A percentile compares a stretch with the other conserved stretches of the same genome.
phyloP scores from a whole-genome alignment of 2,329 filamentous ascomycete species.

The Sporothrix curviconia region DNA sequence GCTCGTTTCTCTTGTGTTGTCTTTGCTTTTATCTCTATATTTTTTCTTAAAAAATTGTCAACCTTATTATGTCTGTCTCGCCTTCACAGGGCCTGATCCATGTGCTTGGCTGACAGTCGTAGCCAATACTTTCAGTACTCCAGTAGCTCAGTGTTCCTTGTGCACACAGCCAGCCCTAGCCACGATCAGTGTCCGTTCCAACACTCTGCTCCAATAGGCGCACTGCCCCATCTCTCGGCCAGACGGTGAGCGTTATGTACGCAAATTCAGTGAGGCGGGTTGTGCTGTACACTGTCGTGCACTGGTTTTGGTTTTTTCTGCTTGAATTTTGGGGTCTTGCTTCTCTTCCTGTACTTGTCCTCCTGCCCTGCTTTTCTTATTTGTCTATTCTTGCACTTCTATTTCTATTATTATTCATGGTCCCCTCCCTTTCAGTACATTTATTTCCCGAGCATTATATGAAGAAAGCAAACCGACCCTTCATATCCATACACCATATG shows the following conservation, averaged over 20 bases:
- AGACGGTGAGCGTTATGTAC: conserved; percentile 12
- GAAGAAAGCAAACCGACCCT: conserved; percentile 21
- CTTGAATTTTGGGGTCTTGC: background rate
- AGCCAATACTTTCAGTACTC: background rate
- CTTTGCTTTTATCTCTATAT: conserved; percentile 1
- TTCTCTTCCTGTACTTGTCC: background rate
- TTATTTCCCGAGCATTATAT: conserved; percentile 21
- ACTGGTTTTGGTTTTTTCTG: background rate
- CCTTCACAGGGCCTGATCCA: conserved; percentile 1
- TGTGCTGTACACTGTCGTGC: too few species aligned
- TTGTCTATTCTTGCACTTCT: conserved; percentile 1
- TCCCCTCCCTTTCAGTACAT: background rate
- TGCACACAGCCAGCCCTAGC: too few species aligned
- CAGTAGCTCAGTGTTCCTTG: background rate
- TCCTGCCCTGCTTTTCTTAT: conserved; percentile 10
- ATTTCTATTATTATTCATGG: background rate
- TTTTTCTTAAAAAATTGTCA: background rate
- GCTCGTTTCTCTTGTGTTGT: background rate
- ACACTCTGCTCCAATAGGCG: background rate
- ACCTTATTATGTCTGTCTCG: background rate
- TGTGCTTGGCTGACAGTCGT: conserved; percentile 11
- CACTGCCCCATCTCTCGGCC: conserved; percentile 12
- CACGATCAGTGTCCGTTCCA: background rate
- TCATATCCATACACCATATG: conserved; percentile 18
- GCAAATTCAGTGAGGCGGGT: background rate